A percentile compares a stretch with the other conserved stretches of the same genome.
phyloP scores from a whole-genome alignment of 1,139 yeast genomes.

The Diutina scorzettiae region DNA sequence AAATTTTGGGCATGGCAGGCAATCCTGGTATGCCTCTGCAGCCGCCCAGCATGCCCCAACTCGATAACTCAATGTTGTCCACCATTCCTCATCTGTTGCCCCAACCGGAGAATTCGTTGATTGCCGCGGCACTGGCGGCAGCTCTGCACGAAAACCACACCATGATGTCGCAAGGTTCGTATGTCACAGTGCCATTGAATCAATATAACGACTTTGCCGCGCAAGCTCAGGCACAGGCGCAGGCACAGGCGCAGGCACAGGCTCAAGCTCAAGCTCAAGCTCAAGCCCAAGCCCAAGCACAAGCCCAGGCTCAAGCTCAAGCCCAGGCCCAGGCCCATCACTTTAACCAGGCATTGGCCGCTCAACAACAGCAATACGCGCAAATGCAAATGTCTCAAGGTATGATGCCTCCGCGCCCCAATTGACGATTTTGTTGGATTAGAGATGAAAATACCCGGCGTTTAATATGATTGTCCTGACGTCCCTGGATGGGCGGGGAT shows the following conservation, averaged over 20 bases:
- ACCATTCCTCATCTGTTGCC: background rate
- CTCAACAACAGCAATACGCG: constrained; percentile 4
- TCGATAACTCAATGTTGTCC: constrained; percentile 1
- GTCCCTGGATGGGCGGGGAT: background rate
- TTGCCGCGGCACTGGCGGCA: constrained; percentile 6
- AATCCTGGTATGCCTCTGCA: background rate
- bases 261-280: constrained; percentile 6
- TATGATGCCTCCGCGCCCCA: constrained; percentile 9
- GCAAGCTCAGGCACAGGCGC: constrained; percentile 7
- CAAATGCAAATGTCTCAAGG: constrained; percentile 8
- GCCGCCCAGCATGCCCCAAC: background rate
- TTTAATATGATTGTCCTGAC: background rate
- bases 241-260: constrained; percentile 6
- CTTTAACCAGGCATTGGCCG: constrained; percentile 7
- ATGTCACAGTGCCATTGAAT: constrained; percentile 3
- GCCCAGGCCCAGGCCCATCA: no score
- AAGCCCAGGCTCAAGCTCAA: no score
- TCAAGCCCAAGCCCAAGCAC: no score
- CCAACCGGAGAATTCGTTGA: background rate
- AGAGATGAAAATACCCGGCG: no score
- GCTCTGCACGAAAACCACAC: background rate
- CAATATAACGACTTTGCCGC: constrained; percentile 1
- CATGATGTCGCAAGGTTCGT: constrained; percentile 1
- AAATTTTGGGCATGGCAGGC: constrained; percentile 4
- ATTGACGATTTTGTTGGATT: no score